Percentiles rank a stretch among this genome's conserved stretches.
These are phyloP conservation scores for Talaromyces stipitatus DNA, from an alignment of 495 filamentous ascomycete species.

Conservation along the genomic window DNA sequence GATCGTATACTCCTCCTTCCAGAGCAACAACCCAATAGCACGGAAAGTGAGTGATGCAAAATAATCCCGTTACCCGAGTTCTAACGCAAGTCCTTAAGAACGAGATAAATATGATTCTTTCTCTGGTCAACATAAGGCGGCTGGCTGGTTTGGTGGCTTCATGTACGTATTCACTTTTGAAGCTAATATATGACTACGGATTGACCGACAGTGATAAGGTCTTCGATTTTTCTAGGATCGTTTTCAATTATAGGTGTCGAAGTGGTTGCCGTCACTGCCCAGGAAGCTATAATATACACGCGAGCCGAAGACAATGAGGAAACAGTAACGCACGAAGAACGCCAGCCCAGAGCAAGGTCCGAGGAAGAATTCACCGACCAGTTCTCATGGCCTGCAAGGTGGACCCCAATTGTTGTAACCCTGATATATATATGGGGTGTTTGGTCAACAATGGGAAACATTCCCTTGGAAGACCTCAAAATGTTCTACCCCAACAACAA, in stretches of 20 bases:
- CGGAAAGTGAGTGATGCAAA: neutral
- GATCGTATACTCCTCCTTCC: neutral
- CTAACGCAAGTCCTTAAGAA: neutral
- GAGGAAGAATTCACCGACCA: too few relatives aligned
- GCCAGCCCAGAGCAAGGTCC: too few relatives aligned
- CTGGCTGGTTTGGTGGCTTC: neutral
- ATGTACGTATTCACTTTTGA: neutral
- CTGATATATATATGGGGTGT: neutral
- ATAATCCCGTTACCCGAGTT: neutral
- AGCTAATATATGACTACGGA: neutral
- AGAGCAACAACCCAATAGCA: neutral
- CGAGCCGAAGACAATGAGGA: too few relatives aligned
- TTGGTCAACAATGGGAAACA: neutral
- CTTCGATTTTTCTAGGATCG: neutral
- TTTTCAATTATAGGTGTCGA: neutral
- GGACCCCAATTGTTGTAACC: neutral
- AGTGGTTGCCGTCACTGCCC: neutral
- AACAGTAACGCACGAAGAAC: too few relatives aligned
- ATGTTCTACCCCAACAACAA: neutral
- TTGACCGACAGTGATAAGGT: neutral
- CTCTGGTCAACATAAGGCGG: neutral
- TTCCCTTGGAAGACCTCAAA: neutral
- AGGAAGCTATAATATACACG: neutral
- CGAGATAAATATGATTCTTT: neutral
- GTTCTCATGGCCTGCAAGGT: neutral